Evolutionary conservation across 768 basidiomycete species (phyloP), one percentile per base, ranked within the genome.

Genomic region (Mycena vitilis): DNA sequence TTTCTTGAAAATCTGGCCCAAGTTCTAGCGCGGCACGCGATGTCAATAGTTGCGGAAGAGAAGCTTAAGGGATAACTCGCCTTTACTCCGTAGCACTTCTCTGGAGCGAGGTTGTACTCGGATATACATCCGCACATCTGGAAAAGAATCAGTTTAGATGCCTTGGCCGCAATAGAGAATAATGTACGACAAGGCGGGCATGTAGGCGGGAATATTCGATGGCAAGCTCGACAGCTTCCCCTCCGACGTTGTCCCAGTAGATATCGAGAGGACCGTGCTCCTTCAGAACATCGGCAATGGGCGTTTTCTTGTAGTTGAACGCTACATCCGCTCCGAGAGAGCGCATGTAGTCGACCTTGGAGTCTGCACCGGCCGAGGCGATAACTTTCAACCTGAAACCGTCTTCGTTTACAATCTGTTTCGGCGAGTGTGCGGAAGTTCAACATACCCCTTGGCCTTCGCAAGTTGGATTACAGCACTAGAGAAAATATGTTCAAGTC

Each of bases 251-350:
- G 48, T 81, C 81, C 81, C 78, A 77, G 51, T 70, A 75, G 23
- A 72, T 66, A 52, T 66, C 61, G 52, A 91, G 82, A 0, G 85
- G 87, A 2, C 88, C 88, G 63, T 89, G 79, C 68, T 81, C 80
- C 65, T 74, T 65, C 34, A 92, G 79, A 9, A 87, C 75, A 10
- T 86, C 83, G 3, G 72, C 73, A 0, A 85, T 84, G 56, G 80
- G 77, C 1, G 78, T 75, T 0, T 80, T 88, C 80, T 91, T 89
- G 77, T 89, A 91, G 78, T 91, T 89, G 80, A 90, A 89, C 0
- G 80, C 83, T n/a, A 87, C 80, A 66, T 91, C 88, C 0, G 84
- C 85, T 1, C 88, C 89, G 6, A 89, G 69, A 10, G 81, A 80
- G 56, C 79, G 80, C 73, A 90, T 71, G 66, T 82, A 89, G 11